phyloP scores from a whole-genome alignment of 2,329 filamentous ascomycete species.

The Myriosclerotinia scirpicola region DNA sequence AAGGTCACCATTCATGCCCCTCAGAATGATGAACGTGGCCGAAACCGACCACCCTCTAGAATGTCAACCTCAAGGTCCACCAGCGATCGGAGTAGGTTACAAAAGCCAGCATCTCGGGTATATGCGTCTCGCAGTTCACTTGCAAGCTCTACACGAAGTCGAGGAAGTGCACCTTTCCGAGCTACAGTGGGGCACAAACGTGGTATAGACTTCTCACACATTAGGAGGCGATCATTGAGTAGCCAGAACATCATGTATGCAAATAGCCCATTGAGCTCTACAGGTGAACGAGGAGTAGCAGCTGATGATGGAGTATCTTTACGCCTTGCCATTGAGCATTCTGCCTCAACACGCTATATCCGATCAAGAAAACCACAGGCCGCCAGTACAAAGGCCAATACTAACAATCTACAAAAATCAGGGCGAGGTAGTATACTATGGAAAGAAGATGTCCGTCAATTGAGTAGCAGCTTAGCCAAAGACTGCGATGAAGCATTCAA shows the following conservation, averaged over 20 bases:
- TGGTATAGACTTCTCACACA: conserved; percentile 62
- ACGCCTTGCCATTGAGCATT: conserved; percentile 23
- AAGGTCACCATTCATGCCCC: conserved; percentile 38
- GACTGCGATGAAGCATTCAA: conserved; percentile 94
- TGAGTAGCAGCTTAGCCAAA: conserved; percentile 81
- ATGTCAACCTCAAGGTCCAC: conserved; percentile 15
- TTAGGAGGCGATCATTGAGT: conserved; percentile 41
- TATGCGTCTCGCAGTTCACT: conserved; percentile 50
- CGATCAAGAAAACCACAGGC: conserved; percentile 36
- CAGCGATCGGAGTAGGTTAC: conserved; percentile 26
- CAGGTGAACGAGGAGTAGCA: conserved; percentile 30
- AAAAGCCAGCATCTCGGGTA: conserved; percentile 29
- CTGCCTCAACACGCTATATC: conserved; percentile 36
- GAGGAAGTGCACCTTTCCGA: conserved; percentile 40
- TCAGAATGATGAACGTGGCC: conserved; percentile 18
- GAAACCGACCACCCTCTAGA: conserved; percentile 5
- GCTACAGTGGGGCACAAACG: conserved; percentile 56
- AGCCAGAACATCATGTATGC: conserved; percentile 24
- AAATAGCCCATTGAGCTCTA: background rate
- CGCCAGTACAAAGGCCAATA: conserved; percentile 21
- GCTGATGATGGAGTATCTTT: conserved; percentile 32
- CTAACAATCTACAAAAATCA: conserved; percentile 26
- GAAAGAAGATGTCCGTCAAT: conserved; percentile 77
- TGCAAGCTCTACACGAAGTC: conserved; percentile 47
- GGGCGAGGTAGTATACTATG: conserved; percentile 43